Evolutionary conservation across 176 grass and related monocot species (phyloP).

Genomic region (barley (Hordeum vulgare)): MorexV3_pseudomolecules_assembly NC_058521.1:541250656-541251155

Average conservation of each 20-base stretch:
- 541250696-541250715: conserved; percentile 28
- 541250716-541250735: conserved; percentile 20
- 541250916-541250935: conserved; percentile 12
- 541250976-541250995: not conserved
- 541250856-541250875: conserved; percentile 49
- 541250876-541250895: conserved; percentile 48
- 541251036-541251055: not conserved
- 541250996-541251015: not conserved
- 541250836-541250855: conserved; percentile 42
- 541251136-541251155: conserved; percentile 16
- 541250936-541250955: conserved; percentile 35
- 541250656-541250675: conserved; percentile 82
- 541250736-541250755: conserved; percentile 34
- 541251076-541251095: not conserved
- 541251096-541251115: not conserved
- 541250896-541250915: conserved; percentile 28
- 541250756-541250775: conserved; percentile 11
- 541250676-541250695: no score
- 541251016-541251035: not conserved
- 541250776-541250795: conserved; percentile 42
- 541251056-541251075: not conserved
- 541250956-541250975: not conserved
- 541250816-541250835: not conserved
- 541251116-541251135: conserved; percentile 5
- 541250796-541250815: not conserved